These are phyloP conservation scores for Candida boidinii DNA, from an alignment of 805 yeast genomes.

Conservation along the genomic window DNA sequence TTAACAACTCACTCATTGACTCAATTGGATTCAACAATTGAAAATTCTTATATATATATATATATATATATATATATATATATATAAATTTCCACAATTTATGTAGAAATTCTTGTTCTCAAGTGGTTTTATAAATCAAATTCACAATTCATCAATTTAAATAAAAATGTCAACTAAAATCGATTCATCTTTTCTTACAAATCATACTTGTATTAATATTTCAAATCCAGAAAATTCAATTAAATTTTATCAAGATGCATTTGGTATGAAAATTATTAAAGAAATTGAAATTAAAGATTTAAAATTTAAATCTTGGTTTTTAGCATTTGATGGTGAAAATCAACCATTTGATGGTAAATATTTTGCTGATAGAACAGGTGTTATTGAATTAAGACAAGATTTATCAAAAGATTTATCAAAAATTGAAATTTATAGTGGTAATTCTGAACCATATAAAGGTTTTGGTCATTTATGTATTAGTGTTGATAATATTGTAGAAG, in stretches of 20 bases:
- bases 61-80: too few species aligned
- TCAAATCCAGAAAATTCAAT: constrained; percentile 71
- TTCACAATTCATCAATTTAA: too few species aligned
- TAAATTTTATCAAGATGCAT: constrained; percentile 62
- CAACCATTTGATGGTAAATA: constrained; percentile 29
- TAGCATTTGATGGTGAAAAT: constrained; percentile 45
- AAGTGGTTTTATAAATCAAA: too few species aligned
- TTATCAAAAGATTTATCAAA: constrained; percentile 57
- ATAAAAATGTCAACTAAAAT: constrained; percentile 7
- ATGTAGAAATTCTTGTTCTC: too few species aligned
- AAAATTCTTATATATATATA: too few species aligned
- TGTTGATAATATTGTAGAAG: constrained; percentile 64
- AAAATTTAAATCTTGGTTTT: constrained; percentile 60
- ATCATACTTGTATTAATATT: constrained; percentile 74
- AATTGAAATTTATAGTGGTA: constrained; percentile 71
- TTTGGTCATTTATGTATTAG: constrained; percentile 92
- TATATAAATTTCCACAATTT: too few species aligned
- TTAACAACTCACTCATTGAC: too few species aligned
- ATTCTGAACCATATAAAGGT: constrained; percentile 76
- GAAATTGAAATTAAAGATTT: constrained; percentile 43
- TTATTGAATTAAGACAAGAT: constrained; percentile 77
- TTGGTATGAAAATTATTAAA: constrained; percentile 61
- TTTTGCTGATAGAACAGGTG: constrained; percentile 44
- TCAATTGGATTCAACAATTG: too few species aligned
- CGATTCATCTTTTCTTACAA: constrained; percentile 34